These are phyloP conservation scores for Sordaria brevicollis DNA, from an alignment of 495 filamentous ascomycete species.

Conservation along the genomic window DNA sequence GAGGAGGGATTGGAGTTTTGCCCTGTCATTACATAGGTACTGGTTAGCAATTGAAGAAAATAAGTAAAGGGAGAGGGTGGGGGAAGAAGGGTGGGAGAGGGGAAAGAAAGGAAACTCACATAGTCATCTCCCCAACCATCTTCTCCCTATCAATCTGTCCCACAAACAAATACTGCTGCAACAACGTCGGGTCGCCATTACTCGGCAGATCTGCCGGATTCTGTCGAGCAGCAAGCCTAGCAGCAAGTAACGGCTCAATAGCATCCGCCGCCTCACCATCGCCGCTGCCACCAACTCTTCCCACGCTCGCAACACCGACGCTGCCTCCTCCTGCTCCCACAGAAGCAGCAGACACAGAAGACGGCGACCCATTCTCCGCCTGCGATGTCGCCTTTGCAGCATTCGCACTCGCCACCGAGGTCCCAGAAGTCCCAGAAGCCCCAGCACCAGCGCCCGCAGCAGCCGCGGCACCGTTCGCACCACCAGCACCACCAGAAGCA, in stretches of 20 bases:
- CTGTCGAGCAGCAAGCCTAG: slow-evolving; percentile 3
- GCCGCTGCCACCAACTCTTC: not conserved
- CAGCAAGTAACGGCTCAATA: too few relatives aligned
- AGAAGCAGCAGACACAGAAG: not conserved
- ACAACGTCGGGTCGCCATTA: slow-evolving; percentile 16
- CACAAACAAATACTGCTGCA: slow-evolving; percentile 43
- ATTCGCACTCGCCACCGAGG: too few relatives aligned
- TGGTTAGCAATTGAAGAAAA: slow-evolving; percentile 11
- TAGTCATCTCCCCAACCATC: slow-evolving; percentile 27
- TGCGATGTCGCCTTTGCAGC: too few relatives aligned
- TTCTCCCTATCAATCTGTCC: slow-evolving; percentile 39
- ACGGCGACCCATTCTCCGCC: not conserved
- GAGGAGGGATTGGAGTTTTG: slow-evolving; percentile 46
- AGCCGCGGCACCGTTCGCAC: slow-evolving; percentile 9
- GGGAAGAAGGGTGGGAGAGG: not conserved
- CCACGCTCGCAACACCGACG: not conserved
- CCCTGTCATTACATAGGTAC: slow-evolving; percentile 25
- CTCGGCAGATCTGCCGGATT: slow-evolving; percentile 3
- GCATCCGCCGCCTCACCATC: not conserved
- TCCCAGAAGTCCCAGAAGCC: not conserved
- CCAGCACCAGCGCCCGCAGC: not conserved
- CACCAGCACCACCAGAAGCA: not conserved
- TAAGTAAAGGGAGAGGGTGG: not conserved
- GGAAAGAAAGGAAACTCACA: slow-evolving; percentile 22
- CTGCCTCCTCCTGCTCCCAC: not conserved